These are phyloP conservation scores for Penicillium griseofulvum DNA, from an alignment of 2,329 filamentous ascomycete species.

Conservation along the genomic window DNA sequence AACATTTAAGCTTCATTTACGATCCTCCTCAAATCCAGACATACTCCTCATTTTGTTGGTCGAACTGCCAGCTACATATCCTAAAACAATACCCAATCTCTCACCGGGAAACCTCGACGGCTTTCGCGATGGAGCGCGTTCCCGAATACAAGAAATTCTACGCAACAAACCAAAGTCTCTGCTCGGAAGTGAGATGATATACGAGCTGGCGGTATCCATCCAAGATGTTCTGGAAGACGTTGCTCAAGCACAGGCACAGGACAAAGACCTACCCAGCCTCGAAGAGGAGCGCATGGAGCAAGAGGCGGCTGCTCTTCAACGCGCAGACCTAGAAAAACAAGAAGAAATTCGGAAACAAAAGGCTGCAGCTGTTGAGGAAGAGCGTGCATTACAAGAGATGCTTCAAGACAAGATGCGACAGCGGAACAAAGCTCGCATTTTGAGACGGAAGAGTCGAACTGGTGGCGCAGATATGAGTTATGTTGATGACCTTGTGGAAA, in stretches of 20 bases:
- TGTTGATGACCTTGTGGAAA: conserved; percentile 30
- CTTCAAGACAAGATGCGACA: conserved; percentile 41
- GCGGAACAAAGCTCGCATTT: conserved; percentile 39
- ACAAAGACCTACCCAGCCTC: conserved; percentile 75
- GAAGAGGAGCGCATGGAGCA: conserved; percentile 85
- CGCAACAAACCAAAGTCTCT: conserved; percentile 66
- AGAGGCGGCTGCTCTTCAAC: conserved; percentile 65
- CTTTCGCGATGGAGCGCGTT: conserved; percentile 68
- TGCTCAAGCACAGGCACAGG: conserved; percentile 71
- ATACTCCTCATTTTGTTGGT: conserved; percentile 71
- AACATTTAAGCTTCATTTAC: conserved; percentile 76
- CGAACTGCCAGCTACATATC: conserved; percentile 84
- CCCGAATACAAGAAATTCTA: conserved; percentile 68
- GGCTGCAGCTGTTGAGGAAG: conserved; percentile 42
- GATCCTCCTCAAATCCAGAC: conserved; percentile 69
- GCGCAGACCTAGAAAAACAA: conserved; percentile 50
- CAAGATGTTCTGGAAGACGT: conserved; percentile 79
- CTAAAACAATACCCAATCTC: conserved; percentile 74
- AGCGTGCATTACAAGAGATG: conserved; percentile 39
- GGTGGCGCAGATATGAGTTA: conserved; percentile 31
- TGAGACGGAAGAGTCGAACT: conserved; percentile 40
- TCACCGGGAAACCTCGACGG: conserved; percentile 63
- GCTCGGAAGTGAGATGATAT: conserved; percentile 64
- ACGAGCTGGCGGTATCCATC: conserved; percentile 59
- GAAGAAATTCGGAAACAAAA: conserved; percentile 49